These are phyloP conservation scores for Ceratonia siliqua DNA, from an alignment of 306 rosid species.

Conservation along the genomic window DNA sequence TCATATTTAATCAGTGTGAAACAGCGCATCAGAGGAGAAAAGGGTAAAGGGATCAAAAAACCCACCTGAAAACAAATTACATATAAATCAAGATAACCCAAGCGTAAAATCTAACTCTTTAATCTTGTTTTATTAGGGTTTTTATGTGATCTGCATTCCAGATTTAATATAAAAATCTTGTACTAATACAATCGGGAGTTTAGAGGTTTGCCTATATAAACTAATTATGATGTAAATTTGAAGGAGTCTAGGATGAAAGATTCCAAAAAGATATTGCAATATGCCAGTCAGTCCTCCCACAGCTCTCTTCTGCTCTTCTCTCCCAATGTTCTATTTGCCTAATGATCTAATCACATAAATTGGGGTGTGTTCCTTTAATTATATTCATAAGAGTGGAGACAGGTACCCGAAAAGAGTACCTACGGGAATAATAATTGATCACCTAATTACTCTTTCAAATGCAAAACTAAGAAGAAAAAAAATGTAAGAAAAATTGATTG, in stretches of 20 bases:
- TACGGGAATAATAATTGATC: neutral
- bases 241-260: neutral
- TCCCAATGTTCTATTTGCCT: neutral
- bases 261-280: neutral
- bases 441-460: neutral
- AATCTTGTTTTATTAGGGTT: neutral
- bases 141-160: neutral
- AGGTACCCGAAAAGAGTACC: neutral
- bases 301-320: neutral
- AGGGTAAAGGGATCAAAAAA: neutral
- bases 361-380: neutral
- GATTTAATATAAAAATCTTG: constrained; percentile 7
- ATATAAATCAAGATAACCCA: constrained; percentile 5
- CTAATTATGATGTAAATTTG: neutral
- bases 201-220: neutral
- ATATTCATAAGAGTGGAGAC: neutral
- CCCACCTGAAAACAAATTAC: neutral
- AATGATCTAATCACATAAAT: neutral
- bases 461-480: neutral
- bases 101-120: neutral
- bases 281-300: neutral
- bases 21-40: neutral
- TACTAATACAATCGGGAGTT: neutral
- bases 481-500: constrained; percentile 23
- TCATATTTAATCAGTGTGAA: constrained; percentile 3